Evolutionary conservation across 345 rosid genomes (phyloP), one percentile per base, ranked within the genome.

Genomic region (Salix brachista): DNA sequence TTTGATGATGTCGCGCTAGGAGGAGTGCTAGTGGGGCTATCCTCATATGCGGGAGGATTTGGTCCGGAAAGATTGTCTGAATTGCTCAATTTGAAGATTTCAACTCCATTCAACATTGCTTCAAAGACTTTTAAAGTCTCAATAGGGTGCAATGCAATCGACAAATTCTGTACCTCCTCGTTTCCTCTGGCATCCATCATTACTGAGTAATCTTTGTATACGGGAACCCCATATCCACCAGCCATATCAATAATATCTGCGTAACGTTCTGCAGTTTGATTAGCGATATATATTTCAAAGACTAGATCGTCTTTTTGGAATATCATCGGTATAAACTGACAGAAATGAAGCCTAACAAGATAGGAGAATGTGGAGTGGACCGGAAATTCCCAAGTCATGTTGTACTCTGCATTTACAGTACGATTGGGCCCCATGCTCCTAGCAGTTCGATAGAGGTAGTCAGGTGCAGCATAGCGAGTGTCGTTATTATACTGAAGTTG

Each of bases 1-100:
- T 48, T 50, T 30, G 88, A 65, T 81, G 84, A 42, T 78, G 74
- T 52, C 82, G 84, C 0, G 81, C 78, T 26, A 26, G 28, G 28
- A 26, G 28, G 28, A 26, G 28, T 26, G 28, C 28, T 37, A 37
- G 8, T 37, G 41, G 42, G 42, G 42, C 42, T 39, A 39, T 39
- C 42, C 42, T 39, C 0, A 39, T 39, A 39, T 39, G 10, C 42
- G 10, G 56, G 73, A 1, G 54, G 67, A 39, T 39, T 39, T 39
- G 42, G 11, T 8, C 42, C 42, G 42, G 42, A 39, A 39, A 39
- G 42, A 39, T 39, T 8, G 42, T 39, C 42, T 39, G 11, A 8
- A 8, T 39, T 39, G 42, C 42, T 39, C 42, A 39, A 39, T 39
- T 39, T 39, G 42, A 39, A 39, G 42, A 39, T 39, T 39, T 39